Conservation (phyloP, 805 yeast species). For the Scheffersomyces coipomensis region DNA sequence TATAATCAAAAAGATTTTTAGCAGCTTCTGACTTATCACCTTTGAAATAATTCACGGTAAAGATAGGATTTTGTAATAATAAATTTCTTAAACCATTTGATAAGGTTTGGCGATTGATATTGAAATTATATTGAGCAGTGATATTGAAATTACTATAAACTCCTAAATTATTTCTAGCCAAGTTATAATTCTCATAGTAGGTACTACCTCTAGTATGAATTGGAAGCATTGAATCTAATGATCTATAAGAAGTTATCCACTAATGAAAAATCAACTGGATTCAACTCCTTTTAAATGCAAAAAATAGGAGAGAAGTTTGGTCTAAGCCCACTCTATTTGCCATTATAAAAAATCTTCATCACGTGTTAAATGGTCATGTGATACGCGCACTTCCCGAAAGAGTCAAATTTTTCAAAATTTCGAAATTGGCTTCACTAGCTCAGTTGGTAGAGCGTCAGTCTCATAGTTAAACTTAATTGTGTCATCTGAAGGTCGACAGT, state of each 20-base stretch:
- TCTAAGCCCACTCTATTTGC: too few relatives aligned
- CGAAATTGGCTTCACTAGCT: constrained; percentile 17
- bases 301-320: too few relatives aligned
- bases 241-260: too few relatives aligned
- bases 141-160: constrained; percentile 22
- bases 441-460: constrained; percentile 28
- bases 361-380: too few relatives aligned
- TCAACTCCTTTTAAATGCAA: too few relatives aligned
- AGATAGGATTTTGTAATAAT: constrained; percentile 13
- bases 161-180: constrained; percentile 1
- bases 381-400: too few relatives aligned
- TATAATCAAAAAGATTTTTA: constrained; percentile 9
- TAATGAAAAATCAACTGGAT: too few relatives aligned
- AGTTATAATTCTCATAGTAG: constrained; percentile 1
- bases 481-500: constrained; percentile 47
- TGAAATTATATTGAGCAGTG: constrained; percentile 15
- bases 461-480: constrained; percentile 19
- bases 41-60: constrained; percentile 17
- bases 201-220: background rate
- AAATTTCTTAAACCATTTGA: constrained; percentile 16
- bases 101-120: constrained; percentile 10
- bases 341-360: too few relatives aligned
- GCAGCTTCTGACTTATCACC: constrained; percentile 4
- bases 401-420: background rate
- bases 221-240: too few relatives aligned